These are phyloP conservation scores for Podaxis sp. DNA, from an alignment of 768 basidiomycete genomes.

Conservation along the genomic window DNA sequence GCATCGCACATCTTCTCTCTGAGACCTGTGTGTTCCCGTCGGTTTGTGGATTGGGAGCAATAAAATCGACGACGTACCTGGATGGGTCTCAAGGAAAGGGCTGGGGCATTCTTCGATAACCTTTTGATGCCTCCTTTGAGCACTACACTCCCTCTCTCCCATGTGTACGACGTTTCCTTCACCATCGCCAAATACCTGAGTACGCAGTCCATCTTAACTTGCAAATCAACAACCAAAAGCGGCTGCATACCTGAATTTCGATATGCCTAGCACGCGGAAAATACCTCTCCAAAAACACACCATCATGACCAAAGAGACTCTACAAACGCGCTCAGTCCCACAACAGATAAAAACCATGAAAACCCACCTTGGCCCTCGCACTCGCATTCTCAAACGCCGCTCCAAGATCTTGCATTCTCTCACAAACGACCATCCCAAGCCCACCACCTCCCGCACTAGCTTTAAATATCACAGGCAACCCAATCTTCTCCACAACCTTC, in stretches of 20 bases:
- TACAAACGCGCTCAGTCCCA: conserved; percentile 17
- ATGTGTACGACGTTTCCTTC: conserved; percentile 56
- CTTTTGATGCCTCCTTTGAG: conserved; percentile 72
- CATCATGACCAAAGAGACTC: conserved; percentile 48
- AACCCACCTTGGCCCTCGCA: conserved; percentile 44
- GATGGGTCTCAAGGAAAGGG: conserved; percentile 48
- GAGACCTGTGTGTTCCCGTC: conserved; percentile 32
- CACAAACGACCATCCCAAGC: conserved; percentile 62
- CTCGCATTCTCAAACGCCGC: conserved; percentile 35
- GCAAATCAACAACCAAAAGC: too few species aligned
- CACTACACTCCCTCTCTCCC: conserved; percentile 70
- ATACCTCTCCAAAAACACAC: conserved; percentile 63
- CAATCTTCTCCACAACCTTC: conserved; percentile 38
- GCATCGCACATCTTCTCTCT: conserved; percentile 50
- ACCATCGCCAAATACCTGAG: conserved; percentile 67
- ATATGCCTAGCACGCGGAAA: conserved; percentile 57
- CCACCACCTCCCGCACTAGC: conserved; percentile 72
- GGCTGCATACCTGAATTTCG: conserved; percentile 53
- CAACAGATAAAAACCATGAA: too few species aligned
- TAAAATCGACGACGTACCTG: conserved; percentile 33
- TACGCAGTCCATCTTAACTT: neutral
- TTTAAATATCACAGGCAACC: conserved; percentile 66
- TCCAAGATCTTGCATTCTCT: conserved; percentile 35
- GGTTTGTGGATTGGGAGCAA: neutral
- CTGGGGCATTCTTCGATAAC: conserved; percentile 71